phyloP scores from a whole-genome alignment of 176 grass and related monocot species.

The Lolium multiflorum region DNA sequence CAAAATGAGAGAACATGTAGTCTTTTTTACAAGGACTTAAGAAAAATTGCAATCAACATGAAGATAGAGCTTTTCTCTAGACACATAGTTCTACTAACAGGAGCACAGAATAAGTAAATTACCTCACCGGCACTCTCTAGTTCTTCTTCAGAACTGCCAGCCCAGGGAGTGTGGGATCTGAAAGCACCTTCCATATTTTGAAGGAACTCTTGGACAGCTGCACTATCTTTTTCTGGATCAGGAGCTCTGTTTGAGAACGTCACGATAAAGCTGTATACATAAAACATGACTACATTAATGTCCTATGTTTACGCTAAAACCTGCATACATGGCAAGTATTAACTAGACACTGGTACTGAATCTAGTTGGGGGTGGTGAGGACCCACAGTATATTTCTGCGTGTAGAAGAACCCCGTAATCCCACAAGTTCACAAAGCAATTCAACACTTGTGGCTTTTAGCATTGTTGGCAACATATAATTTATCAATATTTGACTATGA shows the following conservation, averaged over 20 bases:
- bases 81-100: constrained; percentile 25
- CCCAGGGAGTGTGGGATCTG: constrained; percentile 86
- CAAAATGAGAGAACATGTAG: background rate
- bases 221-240: constrained; percentile 93
- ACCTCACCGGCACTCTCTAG: constrained; percentile 97
- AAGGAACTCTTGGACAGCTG: constrained; percentile 85
- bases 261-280: constrained; percentile 78
- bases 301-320: background rate
- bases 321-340: constrained; percentile 26
- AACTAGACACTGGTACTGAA: background rate
- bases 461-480: background rate
- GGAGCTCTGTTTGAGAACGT: constrained; percentile 84
- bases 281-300: constrained; percentile 39
- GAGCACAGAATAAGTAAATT: constrained; percentile 40
- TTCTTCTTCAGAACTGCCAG: constrained; percentile 97
- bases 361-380: constrained; percentile 5
- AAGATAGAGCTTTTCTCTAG: background rate
- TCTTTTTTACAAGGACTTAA: background rate
- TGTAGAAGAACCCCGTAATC: background rate
- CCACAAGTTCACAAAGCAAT: background rate
- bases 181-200: constrained; percentile 96
- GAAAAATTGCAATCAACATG: constrained; percentile 8
- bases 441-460: background rate
- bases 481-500: background rate
- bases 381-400: background rate